A percentile compares a stretch with the other conserved stretches of the same genome.
Conservation (phyloP, 495 filamentous ascomycete species). For the Talaromyces proteolyticus region DNA sequence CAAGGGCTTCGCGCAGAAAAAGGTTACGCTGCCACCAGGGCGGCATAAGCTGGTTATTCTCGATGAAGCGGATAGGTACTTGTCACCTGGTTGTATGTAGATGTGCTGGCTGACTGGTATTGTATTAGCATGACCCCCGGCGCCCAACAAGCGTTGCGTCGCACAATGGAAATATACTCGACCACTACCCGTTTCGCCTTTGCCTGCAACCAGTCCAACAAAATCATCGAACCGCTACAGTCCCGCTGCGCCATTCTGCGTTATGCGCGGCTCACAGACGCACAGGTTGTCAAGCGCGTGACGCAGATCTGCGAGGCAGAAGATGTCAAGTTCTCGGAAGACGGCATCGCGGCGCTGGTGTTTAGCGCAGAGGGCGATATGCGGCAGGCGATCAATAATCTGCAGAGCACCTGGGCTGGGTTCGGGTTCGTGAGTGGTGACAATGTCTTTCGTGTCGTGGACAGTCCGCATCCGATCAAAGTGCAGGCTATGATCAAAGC, state of each 20-base stretch:
- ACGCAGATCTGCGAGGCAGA: conserved; percentile 90
- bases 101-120: background rate
- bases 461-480: conserved; percentile 94
- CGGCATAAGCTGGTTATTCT: conserved; percentile 96
- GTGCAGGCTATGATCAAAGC: conserved; percentile 98
- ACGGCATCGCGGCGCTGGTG: conserved; percentile 89
- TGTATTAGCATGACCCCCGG: conserved; percentile 78
- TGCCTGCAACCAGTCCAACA: conserved; percentile 97
- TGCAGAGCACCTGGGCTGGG: conserved; percentile 91
- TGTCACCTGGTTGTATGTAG: background rate
- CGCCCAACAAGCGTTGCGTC: conserved; percentile 89
- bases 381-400: conserved; percentile 98
- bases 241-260: conserved; percentile 95
- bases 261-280: conserved; percentile 87
- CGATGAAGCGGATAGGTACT: conserved; percentile 87
- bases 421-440: conserved; percentile 97
- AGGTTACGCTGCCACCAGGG: conserved; percentile 87
- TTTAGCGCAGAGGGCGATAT: conserved; percentile 98
- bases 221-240: conserved; percentile 98
- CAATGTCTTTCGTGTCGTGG: conserved; percentile 97
- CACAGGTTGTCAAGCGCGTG: conserved; percentile 82
- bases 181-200: conserved; percentile 96
- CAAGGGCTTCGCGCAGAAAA: conserved; percentile 98
- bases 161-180: conserved; percentile 99
- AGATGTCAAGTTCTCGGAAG: conserved; percentile 79